These are phyloP conservation scores for Phaeotremella fagi DNA, from an alignment of 768 basidiomycete genomes.

Conservation along the genomic window DNA sequence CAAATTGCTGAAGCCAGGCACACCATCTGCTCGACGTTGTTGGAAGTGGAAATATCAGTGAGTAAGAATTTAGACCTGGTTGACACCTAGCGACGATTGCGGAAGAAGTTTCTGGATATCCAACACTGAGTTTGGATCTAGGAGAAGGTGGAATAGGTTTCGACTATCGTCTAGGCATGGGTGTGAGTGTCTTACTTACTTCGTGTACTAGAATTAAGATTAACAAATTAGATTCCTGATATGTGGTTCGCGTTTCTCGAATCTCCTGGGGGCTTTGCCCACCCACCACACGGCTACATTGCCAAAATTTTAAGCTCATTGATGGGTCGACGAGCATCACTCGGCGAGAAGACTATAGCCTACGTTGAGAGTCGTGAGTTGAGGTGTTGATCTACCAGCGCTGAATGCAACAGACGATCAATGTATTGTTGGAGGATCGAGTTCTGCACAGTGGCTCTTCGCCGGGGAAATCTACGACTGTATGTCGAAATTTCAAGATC, in stretches of 20 bases:
- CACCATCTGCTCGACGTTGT: not conserved
- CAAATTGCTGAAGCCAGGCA: not conserved
- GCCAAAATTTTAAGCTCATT: slow-evolving; percentile 5
- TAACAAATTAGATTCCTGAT: slow-evolving; percentile 4
- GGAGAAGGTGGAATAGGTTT: slow-evolving; percentile 15
- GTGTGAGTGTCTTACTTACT: slow-evolving; percentile 1
- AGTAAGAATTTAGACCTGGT: not conserved
- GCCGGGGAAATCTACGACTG: slow-evolving; percentile 20
- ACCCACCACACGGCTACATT: not conserved
- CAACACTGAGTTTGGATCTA: slow-evolving; percentile 12
- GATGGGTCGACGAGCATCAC: slow-evolving; percentile 10
- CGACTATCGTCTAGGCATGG: slow-evolving; percentile 17
- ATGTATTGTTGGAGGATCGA: slow-evolving; percentile 21
- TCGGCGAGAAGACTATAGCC: slow-evolving; percentile 9
- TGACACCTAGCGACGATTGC: slow-evolving; percentile 16
- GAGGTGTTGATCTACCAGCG: not conserved
- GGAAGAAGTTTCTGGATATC: slow-evolving; percentile 24
- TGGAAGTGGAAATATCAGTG: not conserved
- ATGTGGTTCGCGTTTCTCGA: slow-evolving; percentile 6
- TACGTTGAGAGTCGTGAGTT: slow-evolving; percentile 25
- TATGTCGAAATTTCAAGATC: slow-evolving; percentile 9
- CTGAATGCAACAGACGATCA: slow-evolving; percentile 12
- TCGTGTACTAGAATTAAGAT: too few species aligned
- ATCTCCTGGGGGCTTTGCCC: not conserved
- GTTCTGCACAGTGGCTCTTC: slow-evolving; percentile 20